Base-by-base conservation (phyloP, 1,284 basidiomycete genomes). In the Microbotryum lychnidis-dioicae region DNA sequence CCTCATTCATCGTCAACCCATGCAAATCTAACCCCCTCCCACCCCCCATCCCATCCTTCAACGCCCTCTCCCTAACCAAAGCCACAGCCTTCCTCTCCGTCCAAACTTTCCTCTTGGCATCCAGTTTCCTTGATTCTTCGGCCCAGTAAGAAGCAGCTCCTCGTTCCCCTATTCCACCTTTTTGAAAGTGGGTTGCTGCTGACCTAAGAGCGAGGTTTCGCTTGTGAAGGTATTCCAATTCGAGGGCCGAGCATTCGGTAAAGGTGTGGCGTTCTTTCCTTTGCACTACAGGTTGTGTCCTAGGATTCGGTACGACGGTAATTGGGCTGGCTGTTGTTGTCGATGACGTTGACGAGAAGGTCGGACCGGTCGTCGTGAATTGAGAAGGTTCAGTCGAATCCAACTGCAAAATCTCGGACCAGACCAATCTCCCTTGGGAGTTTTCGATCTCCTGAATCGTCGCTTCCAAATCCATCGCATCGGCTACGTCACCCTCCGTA, bases 1-100 rank as follows among this genome's bases (percentile, higher is more conserved):
- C 73, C 46, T 76, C 74, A 53, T 73, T 68, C 29, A 76, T 69
- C 23, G 72, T 75, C 20, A 76, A 62, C 16, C 72, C 71, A 57
- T 76, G 75, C 29, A 76, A 62, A 50, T 76, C 75, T 45, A 76
- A 70, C 1, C 37, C 37, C 37, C 37, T 42, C 37, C 37, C 37
- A 18, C 37, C 37, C 5, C 37, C 37, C 37, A 42, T 42, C 37
- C 37, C 37, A 42, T 42, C 37, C 37, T 16, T 42, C 37, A 42
- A 65, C 55, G 67, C 65, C 23, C 75, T 61, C 44, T 75, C 71
- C 14, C 73, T 67, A 2, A 76, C 73, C 6, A 75, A 64, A 3
- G 72, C 72, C 29, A 71, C 66, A 20, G 75, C 72, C 1, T 70
- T 74, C 23, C 72, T 64, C 23, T 74, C 67, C 10, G 69, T 70